Evolutionary conservation across 2,329 filamentous ascomycete species (phyloP).

Genomic region (Ascochyta fabae): DNA sequence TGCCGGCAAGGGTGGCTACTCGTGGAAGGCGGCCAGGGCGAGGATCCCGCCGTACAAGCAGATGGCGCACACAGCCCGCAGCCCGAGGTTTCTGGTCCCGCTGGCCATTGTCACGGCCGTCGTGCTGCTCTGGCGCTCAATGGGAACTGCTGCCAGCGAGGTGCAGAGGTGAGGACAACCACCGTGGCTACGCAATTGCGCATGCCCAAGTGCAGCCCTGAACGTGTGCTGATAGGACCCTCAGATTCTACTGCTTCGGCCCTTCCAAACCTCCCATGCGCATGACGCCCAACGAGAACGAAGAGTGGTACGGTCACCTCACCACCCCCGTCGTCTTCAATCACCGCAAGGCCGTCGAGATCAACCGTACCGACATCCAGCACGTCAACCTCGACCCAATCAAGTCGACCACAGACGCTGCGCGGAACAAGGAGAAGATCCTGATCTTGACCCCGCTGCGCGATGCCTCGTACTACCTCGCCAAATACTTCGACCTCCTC

Average conservation of each 20-base stretch:
- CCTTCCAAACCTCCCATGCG: constrained; percentile 94
- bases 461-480: constrained; percentile 81
- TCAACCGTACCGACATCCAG: constrained; percentile 81
- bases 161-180: constrained; percentile 78
- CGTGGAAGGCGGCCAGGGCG: constrained; percentile 88
- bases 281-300: constrained; percentile 90
- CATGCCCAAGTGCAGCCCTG: neutral
- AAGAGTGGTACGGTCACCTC: constrained; percentile 85
- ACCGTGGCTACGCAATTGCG: neutral
- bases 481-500: constrained; percentile 92
- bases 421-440: constrained; percentile 82
- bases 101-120: constrained; percentile 73
- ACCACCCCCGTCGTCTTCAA: constrained; percentile 97
- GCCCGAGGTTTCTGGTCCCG: constrained; percentile 78
- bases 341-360: constrained; percentile 83
- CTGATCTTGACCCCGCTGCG: constrained; percentile 92
- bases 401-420: constrained; percentile 78
- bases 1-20: constrained; percentile 61
- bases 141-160: constrained; percentile 79
- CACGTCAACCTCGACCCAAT: constrained; percentile 85
- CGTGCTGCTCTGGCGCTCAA: constrained; percentile 85
- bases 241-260: constrained; percentile 96
- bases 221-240: constrained; percentile 28
- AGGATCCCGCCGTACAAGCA: constrained; percentile 79
- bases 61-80: constrained; percentile 67